Percentiles rank a stretch among this genome's conserved stretches.
Evolutionary conservation across 805 yeast genomes (phyloP).

Genomic region (Saturnispora hagleri): DNA sequence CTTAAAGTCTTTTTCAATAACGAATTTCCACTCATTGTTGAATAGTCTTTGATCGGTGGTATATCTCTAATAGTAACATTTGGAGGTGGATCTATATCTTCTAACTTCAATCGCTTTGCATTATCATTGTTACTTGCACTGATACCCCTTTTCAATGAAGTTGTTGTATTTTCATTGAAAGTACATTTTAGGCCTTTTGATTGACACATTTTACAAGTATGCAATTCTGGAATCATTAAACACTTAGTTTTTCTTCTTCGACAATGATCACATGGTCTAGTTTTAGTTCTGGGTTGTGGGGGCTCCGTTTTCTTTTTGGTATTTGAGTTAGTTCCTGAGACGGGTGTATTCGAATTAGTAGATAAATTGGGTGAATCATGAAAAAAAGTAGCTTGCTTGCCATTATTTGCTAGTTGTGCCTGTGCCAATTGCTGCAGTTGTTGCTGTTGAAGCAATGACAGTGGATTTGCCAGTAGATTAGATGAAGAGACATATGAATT

Average conservation of each 20-base stretch:
- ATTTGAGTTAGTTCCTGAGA: neutral
- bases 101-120: conserved; percentile 26
- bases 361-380: neutral
- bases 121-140: conserved; percentile 17
- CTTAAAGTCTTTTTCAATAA: conserved; percentile 58
- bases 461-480: conserved; percentile 1
- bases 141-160: conserved; percentile 30
- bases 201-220: conserved; percentile 70
- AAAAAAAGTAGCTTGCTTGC: neutral
- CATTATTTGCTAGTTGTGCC: neutral
- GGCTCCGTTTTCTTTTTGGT: conserved; percentile 17
- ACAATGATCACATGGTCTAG: conserved; percentile 79
- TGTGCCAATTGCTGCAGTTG: conserved; percentile 1
- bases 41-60: conserved; percentile 59
- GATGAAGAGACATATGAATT: neutral
- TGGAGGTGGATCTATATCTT: conserved; percentile 31
- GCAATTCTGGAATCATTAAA: conserved; percentile 52
- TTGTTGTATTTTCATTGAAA: conserved; percentile 46
- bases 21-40: conserved; percentile 53
- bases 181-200: conserved; percentile 67
- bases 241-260: conserved; percentile 73
- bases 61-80: conserved; percentile 39
- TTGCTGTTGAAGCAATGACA: conserved; percentile 10
- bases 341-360: neutral
- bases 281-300: conserved; percentile 34